These are phyloP conservation scores for Xylaria sp. DNA, from an alignment of 2,329 filamentous ascomycete genomes.

Conservation along the genomic window DNA sequence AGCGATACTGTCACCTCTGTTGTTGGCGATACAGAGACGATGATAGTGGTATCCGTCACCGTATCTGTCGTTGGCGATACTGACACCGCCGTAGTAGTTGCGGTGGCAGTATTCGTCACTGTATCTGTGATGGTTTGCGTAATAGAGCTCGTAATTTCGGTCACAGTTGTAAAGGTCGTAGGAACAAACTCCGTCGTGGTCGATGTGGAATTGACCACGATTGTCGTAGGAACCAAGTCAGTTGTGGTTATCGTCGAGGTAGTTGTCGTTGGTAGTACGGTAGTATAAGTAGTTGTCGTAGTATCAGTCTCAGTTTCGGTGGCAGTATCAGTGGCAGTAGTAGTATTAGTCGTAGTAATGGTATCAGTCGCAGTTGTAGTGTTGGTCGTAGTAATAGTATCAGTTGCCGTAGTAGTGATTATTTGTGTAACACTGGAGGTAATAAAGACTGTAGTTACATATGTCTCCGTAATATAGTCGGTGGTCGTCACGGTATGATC, in stretches of 20 bases:
- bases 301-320: conserved; percentile 28
- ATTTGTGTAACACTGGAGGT: conserved; percentile 3
- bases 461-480: conserved; percentile 29
- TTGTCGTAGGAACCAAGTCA: conserved; percentile 42
- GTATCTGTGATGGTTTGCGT: conserved; percentile 35
- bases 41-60: conserved; percentile 29
- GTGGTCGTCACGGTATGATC: conserved; percentile 31
- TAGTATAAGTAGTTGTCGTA: conserved; percentile 41
- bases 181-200: conserved; percentile 42
- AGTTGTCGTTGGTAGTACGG: conserved; percentile 40
- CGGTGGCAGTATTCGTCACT: conserved; percentile 22
- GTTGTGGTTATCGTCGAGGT: conserved; percentile 40
- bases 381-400: conserved; percentile 11
- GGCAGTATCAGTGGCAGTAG: conserved; percentile 26
- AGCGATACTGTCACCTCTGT: conserved; percentile 43
- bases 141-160: conserved; percentile 39
- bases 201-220: conserved; percentile 39
- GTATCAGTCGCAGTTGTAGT: conserved; percentile 15
- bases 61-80: conserved; percentile 43
- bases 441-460: conserved; percentile 32
- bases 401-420: conserved; percentile 2
- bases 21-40: conserved; percentile 34
- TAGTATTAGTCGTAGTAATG: conserved; percentile 6
- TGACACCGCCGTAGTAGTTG: conserved; percentile 28
- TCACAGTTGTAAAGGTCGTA: conserved; percentile 41